Percentiles rank a stretch among this genome's conserved stretches.
Evolutionary conservation across 176 grass and related monocot species (phyloP).

Genomic region (Oryza nivara): DNA sequence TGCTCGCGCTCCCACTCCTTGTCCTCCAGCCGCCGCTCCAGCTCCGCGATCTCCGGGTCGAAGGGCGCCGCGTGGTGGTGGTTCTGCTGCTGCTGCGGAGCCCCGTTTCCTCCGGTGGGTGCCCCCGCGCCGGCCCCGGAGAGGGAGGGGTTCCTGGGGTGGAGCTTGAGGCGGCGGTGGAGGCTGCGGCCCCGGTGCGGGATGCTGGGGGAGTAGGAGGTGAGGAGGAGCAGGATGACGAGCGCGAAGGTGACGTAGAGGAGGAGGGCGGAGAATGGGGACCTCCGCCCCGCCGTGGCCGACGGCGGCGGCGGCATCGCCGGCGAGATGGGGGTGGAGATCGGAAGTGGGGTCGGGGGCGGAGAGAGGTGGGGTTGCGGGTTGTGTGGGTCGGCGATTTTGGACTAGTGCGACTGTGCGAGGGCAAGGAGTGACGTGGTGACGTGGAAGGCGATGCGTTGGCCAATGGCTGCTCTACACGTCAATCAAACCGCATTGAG

Average conservation of each 20-base stretch:
- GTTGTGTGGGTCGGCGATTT: not conserved
- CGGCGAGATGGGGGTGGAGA: conserved; percentile 32
- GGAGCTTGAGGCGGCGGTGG: conserved; percentile 77
- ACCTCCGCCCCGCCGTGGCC: conserved; percentile 32
- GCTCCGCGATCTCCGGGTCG: conserved; percentile 72
- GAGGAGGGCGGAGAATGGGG: conserved; percentile 39
- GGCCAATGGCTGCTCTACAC: not conserved
- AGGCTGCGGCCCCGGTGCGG: conserved; percentile 37
- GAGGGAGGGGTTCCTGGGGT: conserved; percentile 38
- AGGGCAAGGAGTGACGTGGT: not conserved
- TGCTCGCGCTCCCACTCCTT: conserved; percentile 81
- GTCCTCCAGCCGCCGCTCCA: conserved; percentile 76
- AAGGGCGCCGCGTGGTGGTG: conserved; percentile 48
- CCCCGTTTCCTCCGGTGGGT: conserved; percentile 13
- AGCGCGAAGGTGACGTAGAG: conserved; percentile 52
- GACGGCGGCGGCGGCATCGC: conserved; percentile 21
- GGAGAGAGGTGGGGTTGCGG: not conserved
- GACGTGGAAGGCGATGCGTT: not conserved
- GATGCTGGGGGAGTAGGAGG: conserved; percentile 44
- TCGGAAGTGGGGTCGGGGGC: not conserved
- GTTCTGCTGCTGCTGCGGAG: not conserved
- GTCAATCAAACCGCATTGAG: not conserved
- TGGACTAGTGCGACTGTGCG: not conserved
- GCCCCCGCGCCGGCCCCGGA: not conserved
- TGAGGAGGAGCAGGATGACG: conserved; percentile 57